Conservation (phyloP, 768 basidiomycete genomes). For the Cubamyces lactineus region DNA sequence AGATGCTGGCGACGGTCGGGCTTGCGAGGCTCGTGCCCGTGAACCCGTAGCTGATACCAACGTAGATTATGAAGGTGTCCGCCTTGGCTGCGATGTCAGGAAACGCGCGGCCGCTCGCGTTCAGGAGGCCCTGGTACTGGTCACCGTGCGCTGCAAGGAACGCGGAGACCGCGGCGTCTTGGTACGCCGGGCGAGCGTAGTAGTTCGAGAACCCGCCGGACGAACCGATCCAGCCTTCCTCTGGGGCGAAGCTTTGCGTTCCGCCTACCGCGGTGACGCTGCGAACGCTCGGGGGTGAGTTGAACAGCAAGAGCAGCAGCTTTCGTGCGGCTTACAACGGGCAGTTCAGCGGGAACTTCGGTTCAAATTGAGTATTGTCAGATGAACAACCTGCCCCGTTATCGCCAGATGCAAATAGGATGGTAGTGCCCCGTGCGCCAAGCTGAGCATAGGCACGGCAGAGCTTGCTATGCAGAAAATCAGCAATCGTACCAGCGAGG, state of each 20-base stretch:
- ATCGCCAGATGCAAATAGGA: slow-evolving; percentile 43
- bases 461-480: slow-evolving; percentile 28
- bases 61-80: slow-evolving; percentile 29
- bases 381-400: slow-evolving; percentile 37
- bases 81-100: slow-evolving; percentile 51
- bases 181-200: slow-evolving; percentile 40
- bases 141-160: slow-evolving; percentile 40
- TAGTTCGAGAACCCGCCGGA: slow-evolving; percentile 42
- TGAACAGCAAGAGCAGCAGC: too few relatives aligned
- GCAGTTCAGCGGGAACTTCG: slow-evolving; percentile 41
- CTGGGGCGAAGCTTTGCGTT: slow-evolving; percentile 38
- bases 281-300: not conserved
- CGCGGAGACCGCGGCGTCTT: slow-evolving; percentile 39
- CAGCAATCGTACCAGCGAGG: too few relatives aligned
- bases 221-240: slow-evolving; percentile 36
- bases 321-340: slow-evolving; percentile 32
- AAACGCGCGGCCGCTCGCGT: slow-evolving; percentile 44
- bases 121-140: slow-evolving; percentile 34
- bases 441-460: slow-evolving; percentile 41
- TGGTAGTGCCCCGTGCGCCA: slow-evolving; percentile 39
- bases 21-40: slow-evolving; percentile 65
- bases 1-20: slow-evolving; percentile 64
- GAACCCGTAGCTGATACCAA: slow-evolving; percentile 32
- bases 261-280: slow-evolving; percentile 42
- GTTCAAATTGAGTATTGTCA: slow-evolving; percentile 31